Percentiles rank a stretch among this genome's conserved stretches.
Evolutionary conservation across 2,329 filamentous ascomycete genomes (phyloP).

Genomic region (Aureobasidium namibiae): DNA sequence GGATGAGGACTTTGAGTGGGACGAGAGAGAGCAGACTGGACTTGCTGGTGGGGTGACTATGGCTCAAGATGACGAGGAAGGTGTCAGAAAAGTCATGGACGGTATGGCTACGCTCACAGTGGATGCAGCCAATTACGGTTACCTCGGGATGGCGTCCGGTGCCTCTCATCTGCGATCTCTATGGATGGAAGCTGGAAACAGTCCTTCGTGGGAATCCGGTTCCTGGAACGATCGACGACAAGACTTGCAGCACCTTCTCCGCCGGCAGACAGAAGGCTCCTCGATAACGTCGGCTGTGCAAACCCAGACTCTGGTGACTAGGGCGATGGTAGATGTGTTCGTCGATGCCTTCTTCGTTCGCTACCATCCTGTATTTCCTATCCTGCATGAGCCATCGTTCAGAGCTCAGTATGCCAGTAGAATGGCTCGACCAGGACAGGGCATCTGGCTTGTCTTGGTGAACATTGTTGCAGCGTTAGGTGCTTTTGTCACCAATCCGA

Average conservation of each 20-base stretch:
- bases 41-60: background rate
- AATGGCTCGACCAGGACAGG: conserved; percentile 34
- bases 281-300: conserved; percentile 1
- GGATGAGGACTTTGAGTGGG: conserved; percentile 12
- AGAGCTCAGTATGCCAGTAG: conserved; percentile 39
- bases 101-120: conserved; percentile 28
- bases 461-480: conserved; percentile 40
- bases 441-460: conserved; percentile 38
- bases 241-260: background rate
- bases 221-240: background rate
- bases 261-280: background rate
- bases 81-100: conserved; percentile 15
- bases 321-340: conserved; percentile 6
- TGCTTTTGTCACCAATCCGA: conserved; percentile 30
- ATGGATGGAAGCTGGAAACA: conserved; percentile 10
- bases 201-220: conserved; percentile 4
- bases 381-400: conserved; percentile 41
- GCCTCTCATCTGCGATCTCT: conserved; percentile 7
- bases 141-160: conserved; percentile 30
- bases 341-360: conserved; percentile 37
- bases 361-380: conserved; percentile 40
- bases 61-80: conserved; percentile 3
- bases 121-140: conserved; percentile 33
- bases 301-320: conserved; percentile 3
- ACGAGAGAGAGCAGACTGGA: conserved; percentile 11